Evolutionary conservation across 495 filamentous ascomycete genomes (phyloP).

Genomic region (Xylaria nigripes): DNA sequence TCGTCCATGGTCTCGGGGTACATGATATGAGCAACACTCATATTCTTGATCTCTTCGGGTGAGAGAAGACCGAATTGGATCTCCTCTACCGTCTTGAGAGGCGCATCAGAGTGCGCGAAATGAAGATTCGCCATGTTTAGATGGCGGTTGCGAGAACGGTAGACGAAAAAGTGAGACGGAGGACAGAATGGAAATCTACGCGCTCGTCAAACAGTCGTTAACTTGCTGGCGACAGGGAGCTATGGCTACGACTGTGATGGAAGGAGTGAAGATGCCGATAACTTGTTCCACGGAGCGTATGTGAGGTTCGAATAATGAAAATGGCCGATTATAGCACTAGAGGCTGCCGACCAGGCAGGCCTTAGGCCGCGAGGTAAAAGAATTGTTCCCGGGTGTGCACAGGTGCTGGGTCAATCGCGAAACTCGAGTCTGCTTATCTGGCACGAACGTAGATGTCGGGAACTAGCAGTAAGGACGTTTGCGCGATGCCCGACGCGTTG

Average conservation of each 20-base stretch:
- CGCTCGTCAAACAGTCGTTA: not conserved
- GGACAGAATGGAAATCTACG: not conserved
- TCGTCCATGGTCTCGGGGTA: slow-evolving; percentile 99
- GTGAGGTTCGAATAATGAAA: not conserved
- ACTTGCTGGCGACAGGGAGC: not conserved
- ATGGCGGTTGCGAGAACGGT: slow-evolving; percentile 1
- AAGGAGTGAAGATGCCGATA: not conserved
- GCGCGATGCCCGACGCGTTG: slow-evolving; percentile 14
- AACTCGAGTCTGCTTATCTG: not conserved
- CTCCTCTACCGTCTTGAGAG: slow-evolving; percentile 90
- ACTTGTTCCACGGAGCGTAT: slow-evolving; percentile 1
- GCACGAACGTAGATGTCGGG: slow-evolving; percentile 5
- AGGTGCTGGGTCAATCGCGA: slow-evolving; percentile 9
- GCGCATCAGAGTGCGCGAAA: slow-evolving; percentile 88
- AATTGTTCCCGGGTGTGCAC: slow-evolving; percentile 21
- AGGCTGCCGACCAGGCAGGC: slow-evolving; percentile 12
- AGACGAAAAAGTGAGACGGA: not conserved
- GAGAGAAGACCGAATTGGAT: slow-evolving; percentile 97
- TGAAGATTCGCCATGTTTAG: slow-evolving; percentile 83
- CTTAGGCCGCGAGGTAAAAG: slow-evolving; percentile 22
- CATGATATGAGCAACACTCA: slow-evolving; percentile 87
- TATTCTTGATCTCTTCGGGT: slow-evolving; percentile 94
- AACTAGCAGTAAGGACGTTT: not conserved
- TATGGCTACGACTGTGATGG: slow-evolving; percentile 4
- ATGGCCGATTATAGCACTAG: slow-evolving; percentile 4